phyloP scores from a whole-genome alignment of 345 rosid genomes.

The Rubroshorea leprosula region DNA sequence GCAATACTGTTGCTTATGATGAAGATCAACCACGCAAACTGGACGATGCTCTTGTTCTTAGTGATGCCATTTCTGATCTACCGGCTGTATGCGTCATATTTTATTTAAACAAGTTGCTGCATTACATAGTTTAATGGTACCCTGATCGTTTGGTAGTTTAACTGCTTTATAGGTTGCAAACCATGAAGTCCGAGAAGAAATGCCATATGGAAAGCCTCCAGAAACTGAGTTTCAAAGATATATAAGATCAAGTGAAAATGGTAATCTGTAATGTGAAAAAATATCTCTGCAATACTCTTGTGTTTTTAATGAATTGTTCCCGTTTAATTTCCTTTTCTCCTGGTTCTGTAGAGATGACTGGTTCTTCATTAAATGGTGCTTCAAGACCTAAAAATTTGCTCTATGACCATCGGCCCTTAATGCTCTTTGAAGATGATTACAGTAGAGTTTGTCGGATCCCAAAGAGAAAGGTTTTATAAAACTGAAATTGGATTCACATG shows the following conservation, averaged over 20 bases:
- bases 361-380: slow-evolving; percentile 30
- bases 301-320: background rate
- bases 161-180: slow-evolving; percentile 48
- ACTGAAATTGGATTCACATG: slow-evolving; percentile 1
- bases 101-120: slow-evolving; percentile 14
- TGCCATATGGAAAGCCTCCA: slow-evolving; percentile 54
- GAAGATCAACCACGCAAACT: slow-evolving; percentile 65
- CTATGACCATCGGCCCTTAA: slow-evolving; percentile 67
- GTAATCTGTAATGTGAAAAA: slow-evolving; percentile 26
- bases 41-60: slow-evolving; percentile 67
- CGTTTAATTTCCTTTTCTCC: slow-evolving; percentile 2
- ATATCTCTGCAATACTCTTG: background rate
- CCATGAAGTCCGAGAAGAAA: slow-evolving; percentile 46
- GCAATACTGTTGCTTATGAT: slow-evolving; percentile 82
- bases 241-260: slow-evolving; percentile 57
- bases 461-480: slow-evolving; percentile 60
- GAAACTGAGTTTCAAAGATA: slow-evolving; percentile 79
- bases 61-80: slow-evolving; percentile 92
- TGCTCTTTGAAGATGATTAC: slow-evolving; percentile 51
- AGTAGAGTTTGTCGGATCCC: slow-evolving; percentile 76
- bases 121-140: slow-evolving; percentile 4
- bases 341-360: slow-evolving; percentile 53
- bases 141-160: slow-evolving; percentile 8
- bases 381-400: slow-evolving; percentile 27
- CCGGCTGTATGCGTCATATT: slow-evolving; percentile 49